Conservation (phyloP, 495 filamentous ascomycete genomes). For the Daldinia grandis region DNA sequence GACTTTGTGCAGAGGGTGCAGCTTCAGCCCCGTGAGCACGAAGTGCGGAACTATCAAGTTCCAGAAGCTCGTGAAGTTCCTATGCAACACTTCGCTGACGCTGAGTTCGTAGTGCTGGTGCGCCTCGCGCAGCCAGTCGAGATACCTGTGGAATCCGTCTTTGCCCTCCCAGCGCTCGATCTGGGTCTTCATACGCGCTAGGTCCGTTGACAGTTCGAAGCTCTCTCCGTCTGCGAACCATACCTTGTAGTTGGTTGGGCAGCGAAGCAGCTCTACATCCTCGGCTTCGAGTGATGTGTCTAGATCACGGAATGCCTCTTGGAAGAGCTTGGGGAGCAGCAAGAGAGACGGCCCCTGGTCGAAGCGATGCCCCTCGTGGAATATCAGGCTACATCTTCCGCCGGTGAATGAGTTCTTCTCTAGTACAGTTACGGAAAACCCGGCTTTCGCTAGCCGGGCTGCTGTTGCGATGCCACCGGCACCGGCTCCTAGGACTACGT, state of each 20-base stretch:
- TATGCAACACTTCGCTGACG: conserved; percentile 65
- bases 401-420: conserved; percentile 75
- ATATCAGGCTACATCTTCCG: conserved; percentile 68
- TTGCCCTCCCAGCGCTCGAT: conserved; percentile 71
- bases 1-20: conserved; percentile 73
- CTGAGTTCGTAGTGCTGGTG: conserved; percentile 71
- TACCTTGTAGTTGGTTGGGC: conserved; percentile 74
- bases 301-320: conserved; percentile 69
- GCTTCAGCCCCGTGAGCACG: conserved; percentile 57
- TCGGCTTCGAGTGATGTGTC: conserved; percentile 66
- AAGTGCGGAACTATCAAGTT: conserved; percentile 62
- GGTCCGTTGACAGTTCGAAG: conserved; percentile 67
- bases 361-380: conserved; percentile 67
- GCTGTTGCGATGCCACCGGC: conserved; percentile 73
- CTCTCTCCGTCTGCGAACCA: conserved; percentile 70
- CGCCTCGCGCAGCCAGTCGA: conserved; percentile 67
- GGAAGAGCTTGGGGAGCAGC: conserved; percentile 71
- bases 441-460: conserved; percentile 71
- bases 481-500: conserved; percentile 62
- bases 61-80: conserved; percentile 66
- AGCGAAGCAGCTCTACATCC: conserved; percentile 68
- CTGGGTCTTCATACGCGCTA: conserved; percentile 69
- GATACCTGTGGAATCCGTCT: conserved; percentile 69
- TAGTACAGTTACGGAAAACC: conserved; percentile 69
- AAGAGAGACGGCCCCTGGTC: conserved; percentile 77